A percentile compares a stretch with the other conserved stretches of the same genome.
These are phyloP conservation scores for Fusarium protoensiforme DNA, from an alignment of 2,329 filamentous ascomycete genomes.

Conservation along the genomic window DNA sequence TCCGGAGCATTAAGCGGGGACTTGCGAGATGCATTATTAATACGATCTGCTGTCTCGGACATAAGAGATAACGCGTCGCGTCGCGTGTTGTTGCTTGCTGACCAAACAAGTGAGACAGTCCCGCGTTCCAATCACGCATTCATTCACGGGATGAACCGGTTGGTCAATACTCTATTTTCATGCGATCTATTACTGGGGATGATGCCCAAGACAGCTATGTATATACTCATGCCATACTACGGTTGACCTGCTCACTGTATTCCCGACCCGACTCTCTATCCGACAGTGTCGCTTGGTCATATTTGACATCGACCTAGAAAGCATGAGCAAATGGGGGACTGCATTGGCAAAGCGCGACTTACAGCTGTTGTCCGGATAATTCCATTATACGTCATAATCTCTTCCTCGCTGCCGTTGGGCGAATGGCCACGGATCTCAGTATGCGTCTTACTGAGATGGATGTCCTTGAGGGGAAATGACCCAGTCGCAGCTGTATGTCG, in stretches of 20 bases:
- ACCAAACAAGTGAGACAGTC: neutral
- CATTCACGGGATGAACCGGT: neutral
- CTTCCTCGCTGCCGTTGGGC: slow-evolving; percentile 37
- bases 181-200: neutral
- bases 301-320: slow-evolving; percentile 15
- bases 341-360: neutral
- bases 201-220: neutral
- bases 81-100: neutral
- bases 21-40: neutral
- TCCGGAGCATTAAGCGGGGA: neutral
- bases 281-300: slow-evolving; percentile 17
- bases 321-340: neutral
- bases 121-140: neutral
- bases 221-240: neutral
- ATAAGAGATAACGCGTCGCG: neutral
- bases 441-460: slow-evolving; percentile 23
- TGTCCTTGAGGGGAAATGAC: slow-evolving; percentile 30
- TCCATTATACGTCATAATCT: slow-evolving; percentile 41
- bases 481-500: neutral
- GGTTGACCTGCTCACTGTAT: neutral
- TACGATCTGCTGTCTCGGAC: neutral
- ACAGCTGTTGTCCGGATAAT: slow-evolving; percentile 36
- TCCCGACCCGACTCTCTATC: slow-evolving; percentile 6
- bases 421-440: slow-evolving; percentile 36
- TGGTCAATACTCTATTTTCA: too few species aligned